Evolutionary conservation across 2,329 filamentous ascomycete genomes (phyloP).

Genomic region (Colletotrichum orbiculare): DNA sequence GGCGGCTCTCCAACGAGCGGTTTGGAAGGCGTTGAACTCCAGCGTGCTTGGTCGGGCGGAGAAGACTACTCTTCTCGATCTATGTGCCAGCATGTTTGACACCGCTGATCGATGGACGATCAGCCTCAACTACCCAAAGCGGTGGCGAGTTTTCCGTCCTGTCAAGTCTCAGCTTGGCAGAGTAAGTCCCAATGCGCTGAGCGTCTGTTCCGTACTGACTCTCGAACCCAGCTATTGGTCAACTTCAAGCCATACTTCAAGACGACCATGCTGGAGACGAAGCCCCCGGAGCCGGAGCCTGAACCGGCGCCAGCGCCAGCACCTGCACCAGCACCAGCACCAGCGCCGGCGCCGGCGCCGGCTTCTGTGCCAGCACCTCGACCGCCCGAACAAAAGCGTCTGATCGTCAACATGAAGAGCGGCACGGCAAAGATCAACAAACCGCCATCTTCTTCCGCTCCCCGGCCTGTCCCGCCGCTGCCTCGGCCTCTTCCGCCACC

Average conservation of each 20-base stretch:
- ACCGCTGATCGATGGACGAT: slow-evolving; percentile 55
- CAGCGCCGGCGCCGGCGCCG: slow-evolving; percentile 40
- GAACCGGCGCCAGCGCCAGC: slow-evolving; percentile 1
- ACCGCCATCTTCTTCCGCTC: slow-evolving; percentile 7
- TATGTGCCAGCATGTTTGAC: slow-evolving; percentile 61
- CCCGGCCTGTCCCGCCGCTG: slow-evolving; percentile 21
- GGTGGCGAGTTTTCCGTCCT: slow-evolving; percentile 52
- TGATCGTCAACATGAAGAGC: slow-evolving; percentile 43
- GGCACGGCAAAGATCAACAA: slow-evolving; percentile 53
- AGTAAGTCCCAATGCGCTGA: slow-evolving; percentile 41
- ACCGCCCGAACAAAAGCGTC: slow-evolving; percentile 43
- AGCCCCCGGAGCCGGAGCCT: slow-evolving; percentile 2
- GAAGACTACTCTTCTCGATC: slow-evolving; percentile 54
- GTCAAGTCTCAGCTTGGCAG: slow-evolving; percentile 49
- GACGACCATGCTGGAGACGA: slow-evolving; percentile 37
- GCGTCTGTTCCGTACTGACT: slow-evolving; percentile 31
- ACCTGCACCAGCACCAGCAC: slow-evolving; percentile 7
- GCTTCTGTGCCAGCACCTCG: slow-evolving; percentile 34
- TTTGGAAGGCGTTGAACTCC: slow-evolving; percentile 57
- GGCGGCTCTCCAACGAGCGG: slow-evolving; percentile 52
- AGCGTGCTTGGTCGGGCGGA: slow-evolving; percentile 52
- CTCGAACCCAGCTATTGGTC: slow-evolving; percentile 46
- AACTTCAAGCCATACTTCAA: slow-evolving; percentile 53
- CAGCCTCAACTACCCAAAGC: slow-evolving; percentile 54
- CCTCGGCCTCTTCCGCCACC: slow-evolving; percentile 21